Evolutionary conservation across 257 asterid species (phyloP).

Genomic region (Solanum virginianum): DNA sequence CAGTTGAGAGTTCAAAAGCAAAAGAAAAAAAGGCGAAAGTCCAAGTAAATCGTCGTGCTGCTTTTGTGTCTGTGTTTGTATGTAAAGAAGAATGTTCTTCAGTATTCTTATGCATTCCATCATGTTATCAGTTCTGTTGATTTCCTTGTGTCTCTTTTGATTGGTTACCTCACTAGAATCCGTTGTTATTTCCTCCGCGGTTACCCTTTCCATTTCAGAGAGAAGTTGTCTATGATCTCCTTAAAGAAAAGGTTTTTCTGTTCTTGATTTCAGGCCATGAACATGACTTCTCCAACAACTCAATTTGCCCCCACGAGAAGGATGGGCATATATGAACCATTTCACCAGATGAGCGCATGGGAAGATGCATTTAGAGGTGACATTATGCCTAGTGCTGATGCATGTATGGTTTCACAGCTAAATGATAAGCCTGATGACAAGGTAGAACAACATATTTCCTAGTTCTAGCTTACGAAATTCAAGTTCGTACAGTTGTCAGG

Average conservation of each 20-base stretch:
- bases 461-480: neutral
- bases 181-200: neutral
- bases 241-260: neutral
- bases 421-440: conserved; percentile 44
- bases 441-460: conserved; percentile 21
- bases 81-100: neutral
- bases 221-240: neutral
- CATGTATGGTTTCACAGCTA: conserved; percentile 23
- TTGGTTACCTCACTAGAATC: neutral
- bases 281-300: conserved; percentile 55
- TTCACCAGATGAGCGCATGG: conserved; percentile 77
- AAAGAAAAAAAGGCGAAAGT: neutral
- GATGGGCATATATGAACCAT: conserved; percentile 55
- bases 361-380: conserved; percentile 50
- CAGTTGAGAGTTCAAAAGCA: neutral
- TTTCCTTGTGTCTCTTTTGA: neutral
- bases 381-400: conserved; percentile 34
- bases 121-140: neutral
- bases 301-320: conserved; percentile 66
- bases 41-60: neutral
- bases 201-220: neutral
- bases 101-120: neutral
- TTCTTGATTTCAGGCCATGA: conserved; percentile 12
- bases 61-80: neutral
- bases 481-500: neutral